These are phyloP conservation scores for Cyberlindnera suaveolens DNA, from an alignment of 805 yeast genomes.

Conservation along the genomic window DNA sequence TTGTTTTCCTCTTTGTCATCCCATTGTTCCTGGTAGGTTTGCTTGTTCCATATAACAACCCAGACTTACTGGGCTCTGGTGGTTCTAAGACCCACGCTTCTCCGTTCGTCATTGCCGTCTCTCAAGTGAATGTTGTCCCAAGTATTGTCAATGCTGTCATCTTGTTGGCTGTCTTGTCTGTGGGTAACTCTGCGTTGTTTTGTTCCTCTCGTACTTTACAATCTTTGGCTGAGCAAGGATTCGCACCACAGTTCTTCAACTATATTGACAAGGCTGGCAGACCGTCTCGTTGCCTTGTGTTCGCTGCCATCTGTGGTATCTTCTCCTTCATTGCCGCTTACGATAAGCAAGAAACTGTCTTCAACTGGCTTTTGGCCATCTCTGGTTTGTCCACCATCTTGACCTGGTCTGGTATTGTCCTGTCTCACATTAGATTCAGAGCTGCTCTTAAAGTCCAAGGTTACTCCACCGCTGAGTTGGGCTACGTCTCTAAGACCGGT, in stretches of 20 bases:
- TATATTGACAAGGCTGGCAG: constrained; percentile 54
- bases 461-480: constrained; percentile 42
- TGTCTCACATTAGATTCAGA: constrained; percentile 55
- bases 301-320: constrained; percentile 49
- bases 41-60: constrained; percentile 52
- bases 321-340: constrained; percentile 66
- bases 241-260: constrained; percentile 49
- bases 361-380: constrained; percentile 58
- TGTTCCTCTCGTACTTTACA: constrained; percentile 69
- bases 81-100: constrained; percentile 55
- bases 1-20: constrained; percentile 49
- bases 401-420: constrained; percentile 56
- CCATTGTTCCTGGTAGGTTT: constrained; percentile 50
- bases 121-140: constrained; percentile 56
- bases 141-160: constrained; percentile 71
- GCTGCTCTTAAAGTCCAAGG: constrained; percentile 51
- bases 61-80: constrained; percentile 41
- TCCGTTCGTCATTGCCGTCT: constrained; percentile 70
- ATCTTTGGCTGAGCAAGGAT: constrained; percentile 64
- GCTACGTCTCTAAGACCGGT: constrained; percentile 47
- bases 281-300: constrained; percentile 48
- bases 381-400: constrained; percentile 57
- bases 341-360: constrained; percentile 48
- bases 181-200: constrained; percentile 69
- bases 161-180: constrained; percentile 65